These are phyloP conservation scores for Heracleum sosnowskyi DNA, from an alignment of 129 eudicot species.

Conservation along the genomic window DNA sequence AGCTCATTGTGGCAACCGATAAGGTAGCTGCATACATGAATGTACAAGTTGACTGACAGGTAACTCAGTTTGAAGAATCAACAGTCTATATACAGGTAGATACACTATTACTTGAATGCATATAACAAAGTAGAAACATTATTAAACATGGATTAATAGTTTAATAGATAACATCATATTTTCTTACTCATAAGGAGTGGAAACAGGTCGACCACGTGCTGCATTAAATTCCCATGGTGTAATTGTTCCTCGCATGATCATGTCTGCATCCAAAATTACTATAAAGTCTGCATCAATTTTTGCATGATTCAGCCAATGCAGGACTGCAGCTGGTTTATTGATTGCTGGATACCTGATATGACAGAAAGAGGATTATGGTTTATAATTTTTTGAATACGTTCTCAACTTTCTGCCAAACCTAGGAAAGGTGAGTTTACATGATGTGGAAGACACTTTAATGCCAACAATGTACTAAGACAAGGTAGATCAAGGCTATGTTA, in stretches of 20 bases:
- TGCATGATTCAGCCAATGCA: constrained; percentile 92
- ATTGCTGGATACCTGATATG: constrained; percentile 92
- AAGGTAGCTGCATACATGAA: constrained; percentile 50
- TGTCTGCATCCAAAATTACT: constrained; percentile 93
- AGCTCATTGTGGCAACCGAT: constrained; percentile 92
- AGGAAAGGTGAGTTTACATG: neutral
- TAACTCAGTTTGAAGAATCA: neutral
- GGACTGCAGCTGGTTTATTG: constrained; percentile 90
- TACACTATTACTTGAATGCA: neutral
- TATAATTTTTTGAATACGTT: neutral
- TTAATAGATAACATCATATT: neutral
- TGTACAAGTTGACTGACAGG: neutral
- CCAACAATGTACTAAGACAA: neutral
- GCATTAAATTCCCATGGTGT: constrained; percentile 99
- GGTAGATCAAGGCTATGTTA: neutral
- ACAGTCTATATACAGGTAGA: neutral
- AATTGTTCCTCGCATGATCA: constrained; percentile 94
- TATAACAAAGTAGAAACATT: neutral
- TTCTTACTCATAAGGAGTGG: constrained; percentile 91
- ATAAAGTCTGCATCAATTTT: constrained; percentile 78
- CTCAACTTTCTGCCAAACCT: neutral
- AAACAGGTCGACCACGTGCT: constrained; percentile 76
- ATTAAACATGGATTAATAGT: neutral
- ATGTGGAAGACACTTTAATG: neutral
- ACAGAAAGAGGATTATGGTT: constrained; percentile 7